phyloP scores from a whole-genome alignment of 768 basidiomycete species.

The Suillus subluteus region DNA sequence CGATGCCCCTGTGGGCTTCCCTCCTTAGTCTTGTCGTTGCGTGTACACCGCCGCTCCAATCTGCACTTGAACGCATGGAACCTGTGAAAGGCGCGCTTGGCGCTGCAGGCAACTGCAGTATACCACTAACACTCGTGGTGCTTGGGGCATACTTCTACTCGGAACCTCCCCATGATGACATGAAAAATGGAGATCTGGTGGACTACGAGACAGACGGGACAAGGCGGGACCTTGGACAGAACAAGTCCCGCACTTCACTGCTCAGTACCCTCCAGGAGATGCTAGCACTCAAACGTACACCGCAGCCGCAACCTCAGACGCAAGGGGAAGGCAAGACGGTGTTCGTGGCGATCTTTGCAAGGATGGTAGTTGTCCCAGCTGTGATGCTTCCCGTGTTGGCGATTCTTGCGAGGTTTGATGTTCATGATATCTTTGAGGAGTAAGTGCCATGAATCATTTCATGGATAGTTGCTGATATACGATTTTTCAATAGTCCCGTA shows the following conservation, averaged over 20 bases:
- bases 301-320: not conserved
- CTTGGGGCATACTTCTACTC: constrained; percentile 91
- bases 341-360: constrained; percentile 74
- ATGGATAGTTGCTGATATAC: constrained; percentile 5
- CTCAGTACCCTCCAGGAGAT: constrained; percentile 47
- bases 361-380: constrained; percentile 88
- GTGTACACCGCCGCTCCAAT: constrained; percentile 74
- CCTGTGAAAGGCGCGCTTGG: constrained; percentile 71
- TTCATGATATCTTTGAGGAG: constrained; percentile 75
- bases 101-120: constrained; percentile 73
- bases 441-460: constrained; percentile 42
- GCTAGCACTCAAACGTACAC: constrained; percentile 36
- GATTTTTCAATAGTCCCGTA: constrained; percentile 60
- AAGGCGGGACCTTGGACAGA: constrained; percentile 14
- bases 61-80: constrained; percentile 60
- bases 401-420: constrained; percentile 57
- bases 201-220: not conserved
- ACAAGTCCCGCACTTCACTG: constrained; percentile 37
- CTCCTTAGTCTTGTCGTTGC: constrained; percentile 77
- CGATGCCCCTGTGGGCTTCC: constrained; percentile 75
- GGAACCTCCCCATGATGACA: constrained; percentile 31
- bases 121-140: constrained; percentile 89
- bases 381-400: constrained; percentile 79
- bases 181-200: constrained; percentile 13
- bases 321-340: constrained; percentile 84